phyloP scores from a whole-genome alignment of 441 rosid genomes.

The Kokia cookei region DNA sequence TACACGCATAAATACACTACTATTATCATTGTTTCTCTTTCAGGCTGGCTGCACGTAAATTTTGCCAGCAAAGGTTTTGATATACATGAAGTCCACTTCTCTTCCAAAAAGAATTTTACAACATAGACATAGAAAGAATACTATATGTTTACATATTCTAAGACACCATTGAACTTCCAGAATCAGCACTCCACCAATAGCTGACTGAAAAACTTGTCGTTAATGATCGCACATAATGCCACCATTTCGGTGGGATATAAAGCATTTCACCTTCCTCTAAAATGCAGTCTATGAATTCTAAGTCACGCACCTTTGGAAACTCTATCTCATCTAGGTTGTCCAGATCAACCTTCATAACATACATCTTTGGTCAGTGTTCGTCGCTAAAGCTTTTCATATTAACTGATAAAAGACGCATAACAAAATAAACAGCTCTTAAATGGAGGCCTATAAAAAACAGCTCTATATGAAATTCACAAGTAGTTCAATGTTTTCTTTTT shows the following conservation, averaged over 20 bases:
- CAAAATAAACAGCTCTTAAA: not conserved
- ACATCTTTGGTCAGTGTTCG: not conserved
- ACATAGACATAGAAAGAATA: constrained; percentile 6
- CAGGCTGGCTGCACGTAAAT: constrained; percentile 1
- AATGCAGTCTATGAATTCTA: constrained; percentile 82
- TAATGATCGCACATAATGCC: constrained; percentile 93
- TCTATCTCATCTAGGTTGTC: constrained; percentile 58
- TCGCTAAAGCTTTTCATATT: not conserved
- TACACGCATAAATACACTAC: not conserved
- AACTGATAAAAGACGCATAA: not conserved
- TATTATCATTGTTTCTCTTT: not conserved
- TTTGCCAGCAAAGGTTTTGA: not conserved
- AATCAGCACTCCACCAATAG: constrained; percentile 78
- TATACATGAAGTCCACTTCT: not conserved
- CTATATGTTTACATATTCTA: constrained; percentile 3
- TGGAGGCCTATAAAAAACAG: not conserved
- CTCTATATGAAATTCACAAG: not conserved
- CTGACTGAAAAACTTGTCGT: constrained; percentile 83
- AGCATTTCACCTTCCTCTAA: constrained; percentile 96
- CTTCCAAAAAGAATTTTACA: constrained; percentile 8
- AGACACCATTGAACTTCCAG: constrained; percentile 26
- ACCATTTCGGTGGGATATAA: constrained; percentile 98
- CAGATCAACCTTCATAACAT: constrained; percentile 74
- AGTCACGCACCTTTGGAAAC: constrained; percentile 54
- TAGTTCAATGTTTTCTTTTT: not conserved